Evolutionary conservation across 306 rosid genomes (phyloP), one percentile per base, ranked within the genome.

Genomic region (Corylus heterophylla): DNA sequence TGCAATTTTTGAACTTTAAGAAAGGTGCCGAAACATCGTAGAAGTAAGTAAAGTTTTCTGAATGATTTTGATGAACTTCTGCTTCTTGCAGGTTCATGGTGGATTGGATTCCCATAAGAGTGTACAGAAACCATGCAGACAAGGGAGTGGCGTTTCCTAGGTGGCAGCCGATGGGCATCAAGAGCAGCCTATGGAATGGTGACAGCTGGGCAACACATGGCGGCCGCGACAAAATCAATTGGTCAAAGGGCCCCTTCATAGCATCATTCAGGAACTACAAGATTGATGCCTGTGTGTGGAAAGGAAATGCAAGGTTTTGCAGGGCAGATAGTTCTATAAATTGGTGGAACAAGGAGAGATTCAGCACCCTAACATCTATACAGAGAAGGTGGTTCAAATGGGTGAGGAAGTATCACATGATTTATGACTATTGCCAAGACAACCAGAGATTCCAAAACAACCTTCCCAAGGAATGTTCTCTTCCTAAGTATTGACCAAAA

Each of bases 131-230:
- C 88, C 97, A 94, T 63, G 97, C 85, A 13, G 94, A 94, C 66
- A 92, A 91, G 73, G 97, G 97, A 73, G 95, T 91, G 62, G 74
- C 87, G 70, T 94, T 85, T 81, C 98, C 97, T 0, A 86, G 93
- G 77, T 76, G 95, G 95, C 95, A 89, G 72, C 98, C 98, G 78
- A 91, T 94, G 98, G 83, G 93, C 82, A 50, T 94, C 75, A 92
- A 94, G 85, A 75, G 64, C 35, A 89, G 93, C 63, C 81, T 94
- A 59, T 94, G 97, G 97, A 82, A 94, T 35, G 97, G 98, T 22
- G 94, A 89, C 70, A 85, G 81, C 80, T 92, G 97, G 98, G 98
- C 98, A 48, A 94, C 98, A 55, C 20, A 93, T 54, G 98, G 98
- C 7, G 98, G 98, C 20, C 80, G 79, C 10, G 98, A 94, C 49